Evolutionary conservation across 2,329 filamentous ascomycete species (phyloP), one percentile per base, ranked within the genome.

Genomic region (Epichloe festucae): DNA sequence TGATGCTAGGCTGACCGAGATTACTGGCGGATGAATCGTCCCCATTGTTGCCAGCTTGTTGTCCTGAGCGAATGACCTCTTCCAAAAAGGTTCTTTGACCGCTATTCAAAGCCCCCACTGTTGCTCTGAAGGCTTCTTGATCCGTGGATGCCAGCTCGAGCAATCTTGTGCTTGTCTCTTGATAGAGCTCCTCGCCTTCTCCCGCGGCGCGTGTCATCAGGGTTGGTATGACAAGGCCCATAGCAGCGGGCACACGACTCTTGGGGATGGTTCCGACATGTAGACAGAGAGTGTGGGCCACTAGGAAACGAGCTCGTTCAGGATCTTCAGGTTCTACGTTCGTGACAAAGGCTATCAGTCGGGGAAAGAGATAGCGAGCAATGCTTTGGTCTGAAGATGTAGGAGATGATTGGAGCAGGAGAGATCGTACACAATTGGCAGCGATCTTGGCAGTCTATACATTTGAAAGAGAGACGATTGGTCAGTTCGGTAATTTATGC

Each of bases 361-460:
- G 81, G 1, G 89, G 86, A 48, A 91, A 74, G 48, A 95, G 72
- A 57, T 85, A 83, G 48, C 87, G 78, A 2, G 84, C 79, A 49
- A 97, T 83, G 54, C 78, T 81, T 59, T 89, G 78, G 62, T 89
- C 84, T 19, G 86, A 82, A 1, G 75, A 58, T 54, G 83, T 77
- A 56, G 81, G 72, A 49, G 78, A 71, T 50, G 78, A 70, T 59
- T 85, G 73, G 3, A 95, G 71, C 34, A 97, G 75, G 7, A 97
- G 77, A 7, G 89, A 93, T 52, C 90, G 82, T 58, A 91, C 81
- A 67, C 93, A 98, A 62, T 89, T 89, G 55, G 89, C 86, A 1
- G 93, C 89, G 52, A 96, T 90, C 62, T 87, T 95, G 51, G 87
- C 85, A 2, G 88, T 91, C 80, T 85, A 23, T 39, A 39, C 17